Percentiles rank a stretch among this genome's conserved stretches.
phyloP scores from a whole-genome alignment of 148 eudicot genomes.

The Suaeda aralocaspica region DNA sequence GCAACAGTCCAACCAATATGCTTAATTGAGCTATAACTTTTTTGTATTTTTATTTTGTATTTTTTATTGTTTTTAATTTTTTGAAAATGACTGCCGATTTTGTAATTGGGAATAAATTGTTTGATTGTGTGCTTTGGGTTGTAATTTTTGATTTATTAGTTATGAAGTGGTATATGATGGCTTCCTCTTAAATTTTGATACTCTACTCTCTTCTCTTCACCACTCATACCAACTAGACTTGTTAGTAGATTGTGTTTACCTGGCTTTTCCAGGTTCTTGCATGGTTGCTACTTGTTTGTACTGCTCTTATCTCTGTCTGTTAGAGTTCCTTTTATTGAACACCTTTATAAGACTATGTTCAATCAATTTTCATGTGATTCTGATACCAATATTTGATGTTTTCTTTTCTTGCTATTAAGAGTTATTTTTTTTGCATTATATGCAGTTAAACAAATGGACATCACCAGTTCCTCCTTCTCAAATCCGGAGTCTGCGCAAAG shows the following conservation, averaged over 20 bases:
- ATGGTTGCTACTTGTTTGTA: neutral
- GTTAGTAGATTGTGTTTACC: neutral
- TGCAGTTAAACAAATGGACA: conserved; percentile 79
- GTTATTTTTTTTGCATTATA: conserved; percentile 4
- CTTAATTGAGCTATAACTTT: neutral
- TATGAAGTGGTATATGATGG: neutral
- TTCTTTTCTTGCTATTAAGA: neutral
- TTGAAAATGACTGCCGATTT: too few relatives aligned
- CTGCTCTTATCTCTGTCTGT: neutral
- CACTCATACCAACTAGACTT: neutral
- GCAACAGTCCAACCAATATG: neutral
- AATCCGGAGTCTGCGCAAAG: conserved; percentile 89
- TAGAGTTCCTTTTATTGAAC: neutral
- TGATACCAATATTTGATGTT: neutral
- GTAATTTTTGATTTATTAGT: neutral
- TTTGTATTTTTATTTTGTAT: too few relatives aligned
- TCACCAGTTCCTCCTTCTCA: conserved; percentile 67
- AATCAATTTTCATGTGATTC: neutral
- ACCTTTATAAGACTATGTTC: neutral
- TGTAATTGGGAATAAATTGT: neutral
- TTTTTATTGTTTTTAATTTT: too few relatives aligned
- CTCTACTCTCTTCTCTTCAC: neutral
- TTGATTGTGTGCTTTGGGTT: too few relatives aligned
- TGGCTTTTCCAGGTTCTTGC: neutral
- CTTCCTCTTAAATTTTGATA: neutral